phyloP scores from a whole-genome alignment of 2,329 filamentous ascomycete species.

The Ascochyta viciae-villosae region DNA sequence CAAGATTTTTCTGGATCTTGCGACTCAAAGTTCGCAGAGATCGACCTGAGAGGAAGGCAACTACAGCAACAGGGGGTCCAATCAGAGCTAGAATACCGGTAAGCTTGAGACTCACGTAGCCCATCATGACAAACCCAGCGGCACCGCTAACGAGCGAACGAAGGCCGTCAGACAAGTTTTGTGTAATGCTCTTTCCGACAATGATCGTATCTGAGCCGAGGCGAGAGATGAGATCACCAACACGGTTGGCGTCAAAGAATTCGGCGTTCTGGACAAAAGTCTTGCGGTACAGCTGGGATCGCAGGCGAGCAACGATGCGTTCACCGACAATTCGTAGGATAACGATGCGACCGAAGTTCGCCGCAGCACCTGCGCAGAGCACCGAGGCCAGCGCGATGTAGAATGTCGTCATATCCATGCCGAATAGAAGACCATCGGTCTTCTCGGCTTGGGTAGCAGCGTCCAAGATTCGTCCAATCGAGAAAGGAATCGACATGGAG shows the following conservation, averaged over 20 bases:
- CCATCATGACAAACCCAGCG: conserved; percentile 91
- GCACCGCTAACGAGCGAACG: conserved; percentile 87
- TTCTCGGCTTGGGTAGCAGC: conserved; percentile 77
- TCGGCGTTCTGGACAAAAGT: conserved; percentile 98
- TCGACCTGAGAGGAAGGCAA: conserved; percentile 90
- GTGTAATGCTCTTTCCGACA: conserved; percentile 97
- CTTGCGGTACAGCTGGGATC: conserved; percentile 86
- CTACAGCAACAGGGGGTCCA: conserved; percentile 88
- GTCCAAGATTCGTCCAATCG: conserved; percentile 94
- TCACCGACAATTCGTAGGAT: conserved; percentile 94
- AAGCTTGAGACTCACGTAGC: conserved; percentile 91
- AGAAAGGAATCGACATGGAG: conserved; percentile 96
- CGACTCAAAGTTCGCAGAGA: conserved; percentile 88
- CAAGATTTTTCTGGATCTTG: conserved; percentile 91
- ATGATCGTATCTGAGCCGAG: conserved; percentile 97
- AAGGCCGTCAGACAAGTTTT: conserved; percentile 96
- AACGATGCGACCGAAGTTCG: conserved; percentile 94
- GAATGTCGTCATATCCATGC: conserved; percentile 84
- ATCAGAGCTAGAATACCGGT: conserved; percentile 86
- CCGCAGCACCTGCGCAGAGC: conserved; percentile 81
- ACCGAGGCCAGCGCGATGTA: conserved; percentile 78
- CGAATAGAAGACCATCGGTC: conserved; percentile 75
- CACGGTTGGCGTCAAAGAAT: conserved; percentile 97
- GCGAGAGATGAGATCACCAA: conserved; percentile 94
- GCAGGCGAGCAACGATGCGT: conserved; percentile 86